These are phyloP conservation scores for Blastobotrys raffinosifermentans DNA, from an alignment of 1,139 yeast genomes.

Conservation along the genomic window DNA sequence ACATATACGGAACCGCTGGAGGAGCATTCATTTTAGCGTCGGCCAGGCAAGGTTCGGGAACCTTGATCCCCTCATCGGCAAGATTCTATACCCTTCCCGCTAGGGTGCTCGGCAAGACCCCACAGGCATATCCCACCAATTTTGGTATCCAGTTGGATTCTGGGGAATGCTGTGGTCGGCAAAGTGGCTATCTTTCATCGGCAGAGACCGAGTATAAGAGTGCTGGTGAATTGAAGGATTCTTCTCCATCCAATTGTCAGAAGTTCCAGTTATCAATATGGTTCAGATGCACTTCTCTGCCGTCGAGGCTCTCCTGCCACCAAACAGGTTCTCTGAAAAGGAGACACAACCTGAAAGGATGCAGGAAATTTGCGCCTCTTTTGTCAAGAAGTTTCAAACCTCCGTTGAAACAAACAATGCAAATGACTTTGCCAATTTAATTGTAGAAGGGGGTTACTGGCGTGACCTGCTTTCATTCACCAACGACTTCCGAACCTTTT, in stretches of 20 bases:
- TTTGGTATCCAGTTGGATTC: too few species aligned
- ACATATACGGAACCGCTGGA: too few species aligned
- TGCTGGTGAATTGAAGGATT: too few species aligned
- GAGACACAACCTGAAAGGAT: conserved; percentile 4
- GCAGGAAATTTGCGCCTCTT: conserved; percentile 12
- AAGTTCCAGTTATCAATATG: not conserved
- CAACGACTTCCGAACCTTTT: conserved; percentile 17
- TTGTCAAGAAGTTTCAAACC: conserved; percentile 11
- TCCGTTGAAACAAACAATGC: conserved; percentile 13
- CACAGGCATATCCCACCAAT: too few species aligned
- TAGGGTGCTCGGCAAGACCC: too few species aligned
- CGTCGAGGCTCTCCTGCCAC: conserved; percentile 8
- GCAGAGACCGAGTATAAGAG: too few species aligned
- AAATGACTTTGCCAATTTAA: conserved; percentile 13
- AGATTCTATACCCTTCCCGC: too few species aligned
- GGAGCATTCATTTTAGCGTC: too few species aligned
- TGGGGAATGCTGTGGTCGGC: too few species aligned
- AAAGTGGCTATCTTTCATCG: too few species aligned
- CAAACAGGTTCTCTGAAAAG: conserved; percentile 8
- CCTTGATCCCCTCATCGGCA: too few species aligned
- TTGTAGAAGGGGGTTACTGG: conserved; percentile 17
- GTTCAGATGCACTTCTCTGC: conserved; percentile 7
- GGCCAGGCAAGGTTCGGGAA: too few species aligned
- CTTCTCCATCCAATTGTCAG: not conserved
- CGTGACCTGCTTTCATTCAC: conserved; percentile 20